phyloP scores from a whole-genome alignment of 2,329 filamentous ascomycete species.

The Corynespora cassiicola region DNA sequence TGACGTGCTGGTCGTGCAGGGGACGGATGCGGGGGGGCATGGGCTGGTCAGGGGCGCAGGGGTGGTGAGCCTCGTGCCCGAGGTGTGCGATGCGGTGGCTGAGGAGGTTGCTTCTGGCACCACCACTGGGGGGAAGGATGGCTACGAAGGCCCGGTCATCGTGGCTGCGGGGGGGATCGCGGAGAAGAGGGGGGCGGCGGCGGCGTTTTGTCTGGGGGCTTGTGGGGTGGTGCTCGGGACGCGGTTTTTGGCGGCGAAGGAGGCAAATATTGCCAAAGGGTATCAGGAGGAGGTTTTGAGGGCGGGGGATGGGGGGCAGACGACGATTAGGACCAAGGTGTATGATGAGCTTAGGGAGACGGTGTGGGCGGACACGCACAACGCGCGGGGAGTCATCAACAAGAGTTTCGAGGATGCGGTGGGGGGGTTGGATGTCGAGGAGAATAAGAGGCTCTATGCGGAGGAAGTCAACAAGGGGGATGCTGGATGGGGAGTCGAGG shows the following conservation, averaged over 20 bases:
- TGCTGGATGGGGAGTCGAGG: slow-evolving; percentile 56
- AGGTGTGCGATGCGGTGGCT: slow-evolving; percentile 58
- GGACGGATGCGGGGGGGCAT: slow-evolving; percentile 70
- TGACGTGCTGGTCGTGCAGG: slow-evolving; percentile 68
- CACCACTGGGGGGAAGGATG: too few relatives aligned
- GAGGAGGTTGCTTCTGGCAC: slow-evolving; percentile 24
- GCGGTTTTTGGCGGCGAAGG: slow-evolving; percentile 62
- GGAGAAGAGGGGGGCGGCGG: slow-evolving; percentile 62
- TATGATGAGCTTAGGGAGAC: slow-evolving; percentile 64
- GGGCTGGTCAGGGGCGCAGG: slow-evolving; percentile 63
- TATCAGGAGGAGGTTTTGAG: slow-evolving; percentile 56
- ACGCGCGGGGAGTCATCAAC: slow-evolving; percentile 66
- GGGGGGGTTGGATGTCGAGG: slow-evolving; percentile 48
- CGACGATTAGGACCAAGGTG: slow-evolving; percentile 57
- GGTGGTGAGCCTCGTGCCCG: slow-evolving; percentile 64
- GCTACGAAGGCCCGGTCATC: slow-evolving; percentile 41
- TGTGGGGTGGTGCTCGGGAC: slow-evolving; percentile 67
- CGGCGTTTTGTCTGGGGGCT: slow-evolving; percentile 61
- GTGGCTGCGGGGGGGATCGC: slow-evolving; percentile 68
- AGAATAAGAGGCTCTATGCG: slow-evolving; percentile 54
- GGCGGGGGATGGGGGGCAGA: slow-evolving; percentile 58
- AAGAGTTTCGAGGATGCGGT: slow-evolving; percentile 54
- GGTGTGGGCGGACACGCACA: slow-evolving; percentile 64
- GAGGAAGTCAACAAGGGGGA: slow-evolving; percentile 59
- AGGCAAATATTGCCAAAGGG: slow-evolving; percentile 55